Percentiles rank a stretch among this genome's conserved stretches.
These are phyloP conservation scores for Pythium phragmiticola DNA, from an alignment of 352 stramenopile species.

Conservation along the genomic window DNA sequence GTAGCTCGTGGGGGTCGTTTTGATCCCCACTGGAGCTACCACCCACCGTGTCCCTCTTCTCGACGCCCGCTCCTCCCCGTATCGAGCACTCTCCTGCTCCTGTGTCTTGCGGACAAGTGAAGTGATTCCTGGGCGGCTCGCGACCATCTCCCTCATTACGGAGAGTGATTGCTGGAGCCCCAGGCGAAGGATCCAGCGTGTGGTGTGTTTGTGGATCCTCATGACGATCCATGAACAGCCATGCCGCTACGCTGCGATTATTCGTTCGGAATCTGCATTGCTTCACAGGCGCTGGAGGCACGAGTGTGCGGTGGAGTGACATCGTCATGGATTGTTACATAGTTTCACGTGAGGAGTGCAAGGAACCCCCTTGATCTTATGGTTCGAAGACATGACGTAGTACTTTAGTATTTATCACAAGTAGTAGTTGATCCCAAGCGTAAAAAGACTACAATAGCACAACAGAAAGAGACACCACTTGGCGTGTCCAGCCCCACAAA, in stretches of 20 bases:
- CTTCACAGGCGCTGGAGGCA: background rate
- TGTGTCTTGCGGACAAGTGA: background rate
- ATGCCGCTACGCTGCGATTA: background rate
- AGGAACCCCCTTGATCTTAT: too few relatives aligned
- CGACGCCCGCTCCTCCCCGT: too few relatives aligned
- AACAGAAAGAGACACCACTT: too few relatives aligned
- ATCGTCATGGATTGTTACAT: too few relatives aligned
- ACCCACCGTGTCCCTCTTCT: too few relatives aligned
- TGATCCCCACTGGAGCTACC: too few relatives aligned
- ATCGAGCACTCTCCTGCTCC: background rate
- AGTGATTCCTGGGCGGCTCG: background rate
- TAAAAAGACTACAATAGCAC: too few relatives aligned
- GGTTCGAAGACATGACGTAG: too few relatives aligned
- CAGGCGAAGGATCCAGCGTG: background rate
- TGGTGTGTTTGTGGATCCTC: constrained; percentile 12
- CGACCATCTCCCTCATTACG: constrained; percentile 19
- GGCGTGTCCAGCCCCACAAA: too few relatives aligned
- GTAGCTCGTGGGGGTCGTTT: background rate
- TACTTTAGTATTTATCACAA: too few relatives aligned
- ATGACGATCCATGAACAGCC: constrained; percentile 10
- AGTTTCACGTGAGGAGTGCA: too few relatives aligned
- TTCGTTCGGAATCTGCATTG: background rate
- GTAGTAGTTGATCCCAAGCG: too few relatives aligned
- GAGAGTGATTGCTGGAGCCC: constrained; percentile 7
- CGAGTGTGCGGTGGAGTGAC: background rate